Percentiles rank a stretch among this genome's conserved stretches.
phyloP scores from a whole-genome alignment of 306 rosid species.

The Rosa chinensis region DNA sequence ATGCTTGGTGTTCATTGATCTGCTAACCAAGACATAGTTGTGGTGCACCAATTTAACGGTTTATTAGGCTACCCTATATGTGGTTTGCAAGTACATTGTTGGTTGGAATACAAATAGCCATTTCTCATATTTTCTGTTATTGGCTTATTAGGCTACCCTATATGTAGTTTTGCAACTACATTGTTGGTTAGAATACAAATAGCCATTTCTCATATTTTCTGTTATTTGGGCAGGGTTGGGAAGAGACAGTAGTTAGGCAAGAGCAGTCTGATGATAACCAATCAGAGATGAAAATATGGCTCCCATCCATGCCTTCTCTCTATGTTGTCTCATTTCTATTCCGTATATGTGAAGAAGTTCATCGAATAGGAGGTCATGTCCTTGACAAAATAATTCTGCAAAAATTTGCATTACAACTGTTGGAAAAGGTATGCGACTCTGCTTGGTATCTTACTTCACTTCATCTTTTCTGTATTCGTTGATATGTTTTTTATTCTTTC shows the following conservation, averaged over 20 bases:
- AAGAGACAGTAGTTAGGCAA: slow-evolving; percentile 84
- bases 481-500: background rate
- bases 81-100: too few relatives aligned
- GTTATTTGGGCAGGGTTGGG: slow-evolving; percentile 80
- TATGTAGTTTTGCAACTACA: too few relatives aligned
- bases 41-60: background rate
- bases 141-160: background rate
- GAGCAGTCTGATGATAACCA: slow-evolving; percentile 73
- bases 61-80: background rate
- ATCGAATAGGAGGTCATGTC: slow-evolving; percentile 95
- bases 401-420: slow-evolving; percentile 64
- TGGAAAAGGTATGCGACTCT: slow-evolving; percentile 64
- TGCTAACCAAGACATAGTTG: background rate
- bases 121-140: too few relatives aligned
- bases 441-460: background rate
- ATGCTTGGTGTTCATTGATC: background rate
- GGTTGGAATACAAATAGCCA: too few relatives aligned
- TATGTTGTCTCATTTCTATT: slow-evolving; percentile 78
- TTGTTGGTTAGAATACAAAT: too few relatives aligned
- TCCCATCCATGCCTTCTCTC: slow-evolving; percentile 94
- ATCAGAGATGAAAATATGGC: slow-evolving; percentile 85
- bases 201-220: too few relatives aligned
- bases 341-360: slow-evolving; percentile 89
- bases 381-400: slow-evolving; percentile 87
- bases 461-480: background rate